Evolutionary conservation across 2,329 filamentous ascomycete species (phyloP), one percentile per base, ranked within the genome.

Genomic region (Chrysosporium queenslandicum): DNA sequence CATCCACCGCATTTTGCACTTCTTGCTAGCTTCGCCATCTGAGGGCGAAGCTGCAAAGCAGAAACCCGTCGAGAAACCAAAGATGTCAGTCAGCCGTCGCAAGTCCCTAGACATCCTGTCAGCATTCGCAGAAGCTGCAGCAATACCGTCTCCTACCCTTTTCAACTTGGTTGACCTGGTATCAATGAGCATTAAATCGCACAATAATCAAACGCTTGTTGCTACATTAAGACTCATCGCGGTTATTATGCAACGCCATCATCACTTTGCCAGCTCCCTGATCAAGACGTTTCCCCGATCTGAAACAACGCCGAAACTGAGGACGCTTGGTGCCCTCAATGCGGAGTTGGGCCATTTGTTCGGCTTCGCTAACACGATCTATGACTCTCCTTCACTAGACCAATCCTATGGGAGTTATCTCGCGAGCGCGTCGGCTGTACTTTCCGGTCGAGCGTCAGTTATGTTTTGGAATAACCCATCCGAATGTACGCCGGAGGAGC

Each of bases 81-180:
- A 69, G 20, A 70, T 74, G 67, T 74, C 71, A 2, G 61, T 70
- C 7, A 86, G 87, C 58, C 85, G 90, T 62, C 82, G 90, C 52
- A 94, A 91, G 68, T 96, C 91, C 0, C 78, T 97, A 68, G 86
- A 96, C 66, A 78, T 95, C 2, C 80, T 94, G 12, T 87, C 82
- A 30, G 84, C 88, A 68, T 80, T 90, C 65, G 82, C 86, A 2
- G 77, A 86, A 50, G 84, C 86, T 57, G 80, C 85, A 2, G 86
- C 92, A 52, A 75, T 80, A 12, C 78, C 86, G 8, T 92, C 90
- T 1, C 92, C 92, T 0, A 79, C 88, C 12, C 75, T 98, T 0
- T 98, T 96, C 73, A 97, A 94, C 64, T 74, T 98, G 8, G 87
- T 94, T 21, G 92, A 98, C 69, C 77, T 98, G 11, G 84, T 95